Percentiles rank a stretch among this genome's conserved stretches.
phyloP scores from a whole-genome alignment of 192 early-diverging fungal species.

The Allomyces arbusculus region DNA sequence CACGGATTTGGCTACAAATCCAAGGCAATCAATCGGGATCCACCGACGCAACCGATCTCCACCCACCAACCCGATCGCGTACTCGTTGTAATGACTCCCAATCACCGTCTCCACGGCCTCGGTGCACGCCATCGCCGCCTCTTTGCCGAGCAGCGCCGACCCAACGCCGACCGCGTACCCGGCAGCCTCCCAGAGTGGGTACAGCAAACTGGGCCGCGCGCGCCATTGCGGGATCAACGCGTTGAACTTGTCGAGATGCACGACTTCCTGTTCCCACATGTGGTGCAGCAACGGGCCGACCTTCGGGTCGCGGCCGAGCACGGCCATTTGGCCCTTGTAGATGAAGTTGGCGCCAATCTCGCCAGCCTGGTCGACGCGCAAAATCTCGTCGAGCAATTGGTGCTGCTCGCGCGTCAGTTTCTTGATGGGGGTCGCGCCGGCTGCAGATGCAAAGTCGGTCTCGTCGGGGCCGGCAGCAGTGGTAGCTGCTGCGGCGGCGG shows the following conservation, averaged over 20 bases:
- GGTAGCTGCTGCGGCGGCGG: too few relatives aligned
- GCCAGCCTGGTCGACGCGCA: conserved; percentile 93
- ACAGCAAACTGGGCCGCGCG: conserved; percentile 64
- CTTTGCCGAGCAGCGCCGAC: conserved; percentile 75
- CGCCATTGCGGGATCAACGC: conserved; percentile 47
- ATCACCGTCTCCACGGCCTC: conserved; percentile 95
- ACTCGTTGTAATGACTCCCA: conserved; percentile 90
- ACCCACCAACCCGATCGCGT: conserved; percentile 4
- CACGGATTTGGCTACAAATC: not conserved
- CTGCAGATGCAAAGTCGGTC: too few relatives aligned
- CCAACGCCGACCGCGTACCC: conserved; percentile 69
- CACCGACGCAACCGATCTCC: too few relatives aligned
- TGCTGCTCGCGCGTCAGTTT: conserved; percentile 27
- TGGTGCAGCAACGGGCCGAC: conserved; percentile 48
- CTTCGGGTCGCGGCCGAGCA: conserved; percentile 44
- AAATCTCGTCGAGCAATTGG: conserved; percentile 43
- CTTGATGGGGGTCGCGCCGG: too few relatives aligned
- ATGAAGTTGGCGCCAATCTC: conserved; percentile 90
- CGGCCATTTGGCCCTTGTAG: conserved; percentile 82
- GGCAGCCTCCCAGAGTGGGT: conserved; percentile 67
- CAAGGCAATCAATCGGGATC: not conserved
- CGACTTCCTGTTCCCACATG: conserved; percentile 90
- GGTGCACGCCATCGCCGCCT: conserved; percentile 96
- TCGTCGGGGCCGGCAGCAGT: too few relatives aligned
- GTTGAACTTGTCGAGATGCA: conserved; percentile 64